phyloP scores from a whole-genome alignment of 176 grass and related monocot species.

The Poa annua region DNA sequence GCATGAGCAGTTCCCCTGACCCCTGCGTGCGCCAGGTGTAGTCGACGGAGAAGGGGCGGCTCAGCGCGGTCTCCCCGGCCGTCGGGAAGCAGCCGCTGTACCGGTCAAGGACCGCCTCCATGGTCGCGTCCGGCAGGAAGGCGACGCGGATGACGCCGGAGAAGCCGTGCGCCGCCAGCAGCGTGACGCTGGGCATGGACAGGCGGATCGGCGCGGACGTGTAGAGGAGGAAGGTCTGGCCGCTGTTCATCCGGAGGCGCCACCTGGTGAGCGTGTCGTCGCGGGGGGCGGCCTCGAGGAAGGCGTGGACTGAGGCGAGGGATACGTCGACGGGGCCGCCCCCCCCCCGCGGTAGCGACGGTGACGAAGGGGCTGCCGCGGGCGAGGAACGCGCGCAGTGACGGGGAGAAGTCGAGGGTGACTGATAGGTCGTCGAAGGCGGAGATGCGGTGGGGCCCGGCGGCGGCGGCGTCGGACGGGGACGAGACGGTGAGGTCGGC shows the following conservation, averaged over 20 bases:
- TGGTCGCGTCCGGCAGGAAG: slow-evolving; percentile 61
- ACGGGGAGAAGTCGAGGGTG: slow-evolving; percentile 77
- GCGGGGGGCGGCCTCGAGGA: slow-evolving; percentile 58
- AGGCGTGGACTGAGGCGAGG: slow-evolving; percentile 73
- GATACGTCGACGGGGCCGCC: slow-evolving; percentile 44
- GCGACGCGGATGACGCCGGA: slow-evolving; percentile 67
- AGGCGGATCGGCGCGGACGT: slow-evolving; percentile 72
- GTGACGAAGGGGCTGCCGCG: slow-evolving; percentile 85
- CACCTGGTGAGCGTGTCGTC: slow-evolving; percentile 65
- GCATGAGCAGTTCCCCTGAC: slow-evolving; percentile 74
- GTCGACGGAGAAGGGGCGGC: slow-evolving; percentile 68
- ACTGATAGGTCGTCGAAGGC: slow-evolving; percentile 89
- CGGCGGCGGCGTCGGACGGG: slow-evolving; percentile 28
- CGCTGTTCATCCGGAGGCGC: slow-evolving; percentile 75
- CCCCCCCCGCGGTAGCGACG: slow-evolving; percentile 38
- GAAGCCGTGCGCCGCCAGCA: slow-evolving; percentile 55
- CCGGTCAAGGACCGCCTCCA: slow-evolving; percentile 69
- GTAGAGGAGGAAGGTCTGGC: slow-evolving; percentile 85
- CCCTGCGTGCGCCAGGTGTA: slow-evolving; percentile 80
- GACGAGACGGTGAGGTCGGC: slow-evolving; percentile 75
- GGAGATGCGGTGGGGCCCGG: slow-evolving; percentile 50
- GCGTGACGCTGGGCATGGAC: slow-evolving; percentile 44
- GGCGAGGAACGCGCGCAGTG: slow-evolving; percentile 75
- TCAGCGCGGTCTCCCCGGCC: slow-evolving; percentile 61
- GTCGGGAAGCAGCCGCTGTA: slow-evolving; percentile 80